Evolutionary conservation across 371 early-diverging fungal species (phyloP), one percentile per base, ranked within the genome.

Genomic region (Mortierella sp.): DNA sequence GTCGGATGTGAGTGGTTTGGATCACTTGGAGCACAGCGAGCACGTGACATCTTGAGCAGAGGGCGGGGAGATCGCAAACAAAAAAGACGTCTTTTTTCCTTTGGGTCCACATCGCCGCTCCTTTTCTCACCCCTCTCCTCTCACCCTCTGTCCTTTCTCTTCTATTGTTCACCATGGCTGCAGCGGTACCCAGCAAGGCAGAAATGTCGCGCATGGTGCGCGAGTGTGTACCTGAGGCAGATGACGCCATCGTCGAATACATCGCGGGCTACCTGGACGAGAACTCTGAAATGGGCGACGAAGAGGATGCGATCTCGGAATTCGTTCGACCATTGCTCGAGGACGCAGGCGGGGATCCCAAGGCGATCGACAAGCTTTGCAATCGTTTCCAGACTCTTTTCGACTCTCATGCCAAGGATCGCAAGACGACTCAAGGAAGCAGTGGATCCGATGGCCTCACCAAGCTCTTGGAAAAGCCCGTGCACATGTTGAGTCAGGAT

Each of bases 181-280:
- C 69, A 57, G 44, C 69, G 46, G 45, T 52, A 28, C 76, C 69
- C 61, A 78, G 71, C 68, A 74, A 77, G 52, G 58, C 44, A 31
- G 76, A 81, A 57, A 64, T 80, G 54, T 63, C 78, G 25, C 68
- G 81, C 54, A 80, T 88, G 71, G 85, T 91, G 47, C 83, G 86
- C 69, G 81, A 81, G 68, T 81, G 89, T 25, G 84, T 92, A 29
- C 92, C 93, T 14, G 90, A 83, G 48, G 83, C 91, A 8, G 94
- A 94, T 79, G 89, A 89, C 34, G 85, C 92, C 21, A 88, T 94
- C 70, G 68, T 92, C 49, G 92, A 93, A 37, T 94, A 93, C 72
- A 83, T 94, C 55, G 83, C 88, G 46, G 95, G 94, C 14, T 96
- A 94, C 76, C 85, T 98, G 14, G 86, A 88, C 41, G 97, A 94